Base-by-base conservation (phyloP, 2,329 filamentous ascomycete genomes). In the Pochonia chlamydosporia region DNA sequence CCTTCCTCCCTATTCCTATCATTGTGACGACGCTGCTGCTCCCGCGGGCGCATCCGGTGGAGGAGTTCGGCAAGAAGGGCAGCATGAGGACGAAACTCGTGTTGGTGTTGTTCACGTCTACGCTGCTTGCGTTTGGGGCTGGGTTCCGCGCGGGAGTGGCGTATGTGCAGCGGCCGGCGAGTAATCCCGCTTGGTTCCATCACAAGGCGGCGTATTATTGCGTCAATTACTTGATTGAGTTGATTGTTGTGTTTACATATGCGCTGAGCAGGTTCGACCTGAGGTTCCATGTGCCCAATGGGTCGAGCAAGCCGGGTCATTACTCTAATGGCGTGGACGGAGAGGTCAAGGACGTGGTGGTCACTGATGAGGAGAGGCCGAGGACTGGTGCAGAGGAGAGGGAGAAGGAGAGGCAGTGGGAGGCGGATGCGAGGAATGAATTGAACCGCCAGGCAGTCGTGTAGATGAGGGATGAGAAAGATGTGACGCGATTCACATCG, bases 181-280 rank as follows among this genome's bases (percentile, higher is more conserved):
- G 39, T 10, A 36, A 79, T 48, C 81, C 86, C 2, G 83, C 82
- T 5, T 87, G 83, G 76, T 92, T 84, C 61, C 78, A 89, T 57
- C 71, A 71, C 58, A 87, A 84, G 62, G 78, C 82, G 2, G 81
- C 78, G 57, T 95, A 89, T 70, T 95, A 93, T 69, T 68, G 82
- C 59, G 87, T 93, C 70, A 87, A 88, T 67, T 95, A 87, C 60
- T 71, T 70, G 14, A 72, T 91, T 31, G 90, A 95, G 65, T 69
- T 91, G 35, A 60, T 85, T 21, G 81, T 89, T 31, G 74, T 92
- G 4, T 76, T 74, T 45, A 67, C 83, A 8, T 92, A 87, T 65
- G 75, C 83, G 0, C 59, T 85, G 14, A 65, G 76, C 18, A 77
- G 89, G 26, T 82, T 93, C 51, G 90, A 95, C 62, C 74, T 75